Evolutionary conservation across 2,329 filamentous ascomycete species (phyloP).

Genomic region (Colletotrichum australisinense): DNA sequence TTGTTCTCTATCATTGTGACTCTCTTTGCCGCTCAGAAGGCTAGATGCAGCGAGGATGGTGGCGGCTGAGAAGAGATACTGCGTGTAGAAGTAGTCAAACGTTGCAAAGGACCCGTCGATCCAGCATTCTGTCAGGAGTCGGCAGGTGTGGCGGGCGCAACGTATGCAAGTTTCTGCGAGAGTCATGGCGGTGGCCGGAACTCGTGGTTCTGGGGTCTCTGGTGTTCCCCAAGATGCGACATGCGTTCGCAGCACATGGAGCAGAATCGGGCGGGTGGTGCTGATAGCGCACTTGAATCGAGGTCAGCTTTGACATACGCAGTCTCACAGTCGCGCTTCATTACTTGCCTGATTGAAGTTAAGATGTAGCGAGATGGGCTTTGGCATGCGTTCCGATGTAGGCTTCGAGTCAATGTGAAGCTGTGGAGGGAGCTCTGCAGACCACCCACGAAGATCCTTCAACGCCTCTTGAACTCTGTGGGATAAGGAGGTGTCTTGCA

Average conservation of each 20-base stretch:
- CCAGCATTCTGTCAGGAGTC: constrained; percentile 56
- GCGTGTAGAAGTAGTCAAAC: constrained; percentile 59
- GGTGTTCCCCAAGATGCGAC: constrained; percentile 39
- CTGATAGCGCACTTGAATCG: constrained; percentile 44
- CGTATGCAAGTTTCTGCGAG: constrained; percentile 57
- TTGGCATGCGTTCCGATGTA: constrained; percentile 38
- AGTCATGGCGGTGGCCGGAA: constrained; percentile 48
- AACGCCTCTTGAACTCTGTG: constrained; percentile 47
- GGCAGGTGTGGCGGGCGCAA: constrained; percentile 56
- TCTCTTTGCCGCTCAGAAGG: constrained; percentile 45
- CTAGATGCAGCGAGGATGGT: constrained; percentile 57
- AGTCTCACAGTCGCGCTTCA: rapidly evolving
- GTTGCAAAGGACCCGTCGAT: constrained; percentile 58
- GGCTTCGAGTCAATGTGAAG: constrained; percentile 42
- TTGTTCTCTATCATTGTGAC: constrained; percentile 50
- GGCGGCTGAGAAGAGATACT: constrained; percentile 59
- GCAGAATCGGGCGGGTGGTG: constrained; percentile 47
- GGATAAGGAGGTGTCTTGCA: constrained; percentile 43
- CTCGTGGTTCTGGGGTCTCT: constrained; percentile 36
- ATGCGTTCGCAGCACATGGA: constrained; percentile 46
- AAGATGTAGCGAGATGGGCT: constrained; percentile 46
- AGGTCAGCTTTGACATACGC: rapidly evolving
- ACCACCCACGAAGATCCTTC: constrained; percentile 45
- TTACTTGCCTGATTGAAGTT: constrained; percentile 41
- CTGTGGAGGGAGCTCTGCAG: constrained; percentile 44